Evolutionary conservation across 805 yeast genomes (phyloP), one percentile per base, ranked within the genome.

Genomic region (Brettanomyces custersianus): DNA sequence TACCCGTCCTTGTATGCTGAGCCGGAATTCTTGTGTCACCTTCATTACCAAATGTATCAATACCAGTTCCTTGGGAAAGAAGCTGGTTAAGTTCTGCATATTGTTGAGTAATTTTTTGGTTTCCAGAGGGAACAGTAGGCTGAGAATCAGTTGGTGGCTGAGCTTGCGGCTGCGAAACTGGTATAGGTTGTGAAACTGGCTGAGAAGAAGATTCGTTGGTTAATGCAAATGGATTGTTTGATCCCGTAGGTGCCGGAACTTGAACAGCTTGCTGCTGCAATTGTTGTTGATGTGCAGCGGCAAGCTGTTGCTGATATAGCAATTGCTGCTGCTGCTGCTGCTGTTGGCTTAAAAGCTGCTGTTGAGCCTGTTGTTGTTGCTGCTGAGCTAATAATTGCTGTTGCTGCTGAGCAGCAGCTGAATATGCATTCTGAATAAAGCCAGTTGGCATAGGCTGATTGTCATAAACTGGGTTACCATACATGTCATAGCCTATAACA

Each of bases 11-110:
- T 2, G 96, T 90, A 55, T 83, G 90, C 52, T 90, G 96, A 31
- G 94, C 94, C 3, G 97, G 95, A 37, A 90, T 73, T 62, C 96
- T 77, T 6, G 76, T 57, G 16, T 75, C 79, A 37, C 95, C 95
- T 13, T 81, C 77, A 58, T 85, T 86, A 55, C 95, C 95, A 57
- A 84, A 92, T 0, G 96, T 88, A 62, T 88, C 98, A 39, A 86
- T 66, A 22, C 95, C 96, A 0, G 95, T 84, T 20, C 95, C 96
- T 30, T 76, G 73, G 10, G 92, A 85, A 44, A 90, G 65, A 37
- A 88, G 66, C 36, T 72, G 70, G 62, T 87, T 87, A 52, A 90
- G 70, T 41, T 83, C 88, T 42, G 86, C 65, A 68, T 73, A 60
- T 51, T 72, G 66, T 31, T 73, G 74, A 41, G 74, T 70, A 50